These are phyloP conservation scores for Nigrospora sphaerica DNA, from an alignment of 2,329 filamentous ascomycete species.

Conservation along the genomic window DNA sequence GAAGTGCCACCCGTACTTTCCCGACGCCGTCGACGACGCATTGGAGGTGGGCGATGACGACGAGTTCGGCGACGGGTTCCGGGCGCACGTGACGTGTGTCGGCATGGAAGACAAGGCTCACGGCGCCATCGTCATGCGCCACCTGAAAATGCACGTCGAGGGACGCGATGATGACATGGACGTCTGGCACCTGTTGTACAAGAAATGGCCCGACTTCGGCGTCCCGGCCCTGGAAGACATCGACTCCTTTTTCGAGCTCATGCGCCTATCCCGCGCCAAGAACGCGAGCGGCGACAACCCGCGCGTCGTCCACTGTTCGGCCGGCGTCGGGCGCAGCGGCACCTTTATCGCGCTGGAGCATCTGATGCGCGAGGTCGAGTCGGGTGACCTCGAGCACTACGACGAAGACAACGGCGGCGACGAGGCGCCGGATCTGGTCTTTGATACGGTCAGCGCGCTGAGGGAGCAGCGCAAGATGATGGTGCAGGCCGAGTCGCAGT, in stretches of 20 bases:
- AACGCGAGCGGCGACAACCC: slow-evolving; percentile 55
- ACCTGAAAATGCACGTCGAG: slow-evolving; percentile 53
- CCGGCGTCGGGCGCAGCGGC: slow-evolving; percentile 87
- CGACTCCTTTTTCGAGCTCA: slow-evolving; percentile 60
- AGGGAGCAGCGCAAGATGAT: slow-evolving; percentile 88
- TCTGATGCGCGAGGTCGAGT: slow-evolving; percentile 72
- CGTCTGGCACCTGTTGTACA: slow-evolving; percentile 81
- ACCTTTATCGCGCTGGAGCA: slow-evolving; percentile 97
- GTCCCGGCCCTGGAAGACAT: slow-evolving; percentile 66
- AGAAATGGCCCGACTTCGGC: slow-evolving; percentile 83
- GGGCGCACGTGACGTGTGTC: slow-evolving; percentile 63
- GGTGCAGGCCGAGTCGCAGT: slow-evolving; percentile 87
- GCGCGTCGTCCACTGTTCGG: slow-evolving; percentile 80
- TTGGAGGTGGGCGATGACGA: slow-evolving; percentile 55
- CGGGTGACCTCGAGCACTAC: slow-evolving; percentile 56
- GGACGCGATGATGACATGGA: slow-evolving; percentile 30
- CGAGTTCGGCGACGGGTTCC: slow-evolving; percentile 59
- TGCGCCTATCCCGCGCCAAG: slow-evolving; percentile 58
- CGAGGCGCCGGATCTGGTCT: slow-evolving; percentile 56
- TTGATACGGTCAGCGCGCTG: slow-evolving; percentile 70
- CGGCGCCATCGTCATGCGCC: slow-evolving; percentile 65
- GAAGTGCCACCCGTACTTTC: slow-evolving; percentile 90
- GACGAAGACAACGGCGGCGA: slow-evolving; percentile 19
- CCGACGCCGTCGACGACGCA: slow-evolving; percentile 44
- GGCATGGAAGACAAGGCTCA: slow-evolving; percentile 46